Evolutionary conservation across 306 rosid genomes (phyloP), one percentile per base, ranked within the genome.

Genomic region (Fragaria iinumae): DNA sequence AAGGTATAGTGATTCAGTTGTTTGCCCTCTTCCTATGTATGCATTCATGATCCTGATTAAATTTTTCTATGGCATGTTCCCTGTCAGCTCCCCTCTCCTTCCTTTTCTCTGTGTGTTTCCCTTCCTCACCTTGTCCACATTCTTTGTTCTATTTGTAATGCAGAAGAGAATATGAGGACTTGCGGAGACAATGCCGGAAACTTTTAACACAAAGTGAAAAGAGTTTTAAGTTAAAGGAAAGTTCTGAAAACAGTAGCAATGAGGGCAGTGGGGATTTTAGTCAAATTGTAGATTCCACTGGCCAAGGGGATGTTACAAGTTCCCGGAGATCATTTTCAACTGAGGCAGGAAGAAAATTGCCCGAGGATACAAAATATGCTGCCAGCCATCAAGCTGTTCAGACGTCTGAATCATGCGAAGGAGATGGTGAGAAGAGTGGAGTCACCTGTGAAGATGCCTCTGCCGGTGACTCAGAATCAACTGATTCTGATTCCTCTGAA

Each of bases 401-500:
- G 64, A 48, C 47, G 29, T 68, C 77, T 71, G 72, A 62, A 60
- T 71, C 70, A 62, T 64, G 71, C 4, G 45, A 77, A 69, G 52
- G 70, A 44, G 62, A 78, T 71, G 76, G 23, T 13, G 81, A 34
- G 70, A 77, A 77, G 60, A 70, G 76, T 70, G 81, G 62, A 29
- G 12, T 70, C 64, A 70, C 81, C 76, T 70, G 71, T 77, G 81
- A 77, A 21, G 76, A 77, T 53, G 57, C 74, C 74, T 77, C 64
- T 53, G 73, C 66, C 16, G 74, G 66, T 11, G 68, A 77, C 25
- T 29, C 81, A 16, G 81, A 77, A 32, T 77, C 81, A 57, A 77
- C 81, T 13, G 70, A 70, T 70, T 77, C 81, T 59, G 76, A 70
- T 57, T 77, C 81, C 18, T 77, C 76, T 69, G 81, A 77, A 59